These are phyloP conservation scores for Camellia sinensis DNA, from an alignment of 148 eudicot species.

Conservation along the genomic window DNA sequence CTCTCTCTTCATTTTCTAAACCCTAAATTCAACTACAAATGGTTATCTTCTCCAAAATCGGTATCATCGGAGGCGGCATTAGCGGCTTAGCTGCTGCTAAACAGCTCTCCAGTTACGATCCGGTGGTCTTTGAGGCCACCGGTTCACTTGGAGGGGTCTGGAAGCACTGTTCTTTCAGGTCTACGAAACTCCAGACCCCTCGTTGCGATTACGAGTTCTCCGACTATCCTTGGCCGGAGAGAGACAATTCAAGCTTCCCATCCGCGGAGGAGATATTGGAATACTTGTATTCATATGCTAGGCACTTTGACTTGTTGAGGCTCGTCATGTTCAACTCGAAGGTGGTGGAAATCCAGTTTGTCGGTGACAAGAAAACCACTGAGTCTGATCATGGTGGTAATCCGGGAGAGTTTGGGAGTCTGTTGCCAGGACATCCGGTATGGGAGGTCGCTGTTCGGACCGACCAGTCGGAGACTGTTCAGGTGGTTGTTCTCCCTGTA, in stretches of 20 bases:
- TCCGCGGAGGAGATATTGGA: conserved; percentile 58
- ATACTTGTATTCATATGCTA: conserved; percentile 69
- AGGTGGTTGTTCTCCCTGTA: conserved; percentile 31
- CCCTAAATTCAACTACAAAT: background rate
- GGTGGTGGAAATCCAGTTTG: conserved; percentile 71
- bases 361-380: conserved; percentile 28
- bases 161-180: conserved; percentile 65
- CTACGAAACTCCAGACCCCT: conserved; percentile 85
- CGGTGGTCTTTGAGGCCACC: conserved; percentile 78
- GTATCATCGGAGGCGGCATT: conserved; percentile 84
- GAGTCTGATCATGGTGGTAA: background rate
- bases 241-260: conserved; percentile 70
- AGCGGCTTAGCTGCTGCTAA: conserved; percentile 94
- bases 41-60: conserved; percentile 47
- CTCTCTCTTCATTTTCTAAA: too few relatives aligned
- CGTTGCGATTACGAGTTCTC: conserved; percentile 93
- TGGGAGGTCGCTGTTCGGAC: conserved; percentile 80
- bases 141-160: conserved; percentile 87
- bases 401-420: conserved; percentile 32
- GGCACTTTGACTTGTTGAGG: conserved; percentile 62
- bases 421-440: conserved; percentile 50
- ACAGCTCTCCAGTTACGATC: conserved; percentile 59
- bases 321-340: conserved; percentile 70
- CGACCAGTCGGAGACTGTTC: conserved; percentile 31
- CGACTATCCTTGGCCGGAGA: conserved; percentile 78